These are phyloP conservation scores for Scenedesmus sp. DNA, from an alignment of 163 green algal species.

Conservation along the genomic window DNA sequence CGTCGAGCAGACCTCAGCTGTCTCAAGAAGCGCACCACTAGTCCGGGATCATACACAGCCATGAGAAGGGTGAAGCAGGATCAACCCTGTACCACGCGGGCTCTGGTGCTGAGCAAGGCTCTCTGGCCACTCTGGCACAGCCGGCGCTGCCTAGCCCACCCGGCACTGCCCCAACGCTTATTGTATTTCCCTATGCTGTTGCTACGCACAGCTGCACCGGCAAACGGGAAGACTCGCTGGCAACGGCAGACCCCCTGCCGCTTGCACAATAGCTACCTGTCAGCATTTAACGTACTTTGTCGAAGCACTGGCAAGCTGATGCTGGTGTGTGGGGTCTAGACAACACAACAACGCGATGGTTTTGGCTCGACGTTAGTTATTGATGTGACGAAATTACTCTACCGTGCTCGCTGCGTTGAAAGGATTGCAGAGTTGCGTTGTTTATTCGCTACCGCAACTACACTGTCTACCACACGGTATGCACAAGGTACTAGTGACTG, in stretches of 20 bases:
- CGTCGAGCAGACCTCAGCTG: slow-evolving; percentile 9
- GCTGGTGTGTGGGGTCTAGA: not conserved
- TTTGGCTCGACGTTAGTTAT: not conserved
- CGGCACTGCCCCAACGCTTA: not conserved
- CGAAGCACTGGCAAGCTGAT: not conserved
- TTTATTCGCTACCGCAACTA: no score
- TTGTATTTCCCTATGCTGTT: not conserved
- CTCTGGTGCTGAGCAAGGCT: not conserved
- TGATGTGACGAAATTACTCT: no score
- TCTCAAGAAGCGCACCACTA: slow-evolving; percentile 44
- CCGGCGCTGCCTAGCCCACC: not conserved
- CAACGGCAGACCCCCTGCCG: not conserved
- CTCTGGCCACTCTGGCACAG: not conserved
- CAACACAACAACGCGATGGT: slow-evolving; percentile 7
- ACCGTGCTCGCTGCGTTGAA: no score
- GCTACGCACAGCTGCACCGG: not conserved
- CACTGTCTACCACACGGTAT: no score
- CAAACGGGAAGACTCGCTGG: not conserved
- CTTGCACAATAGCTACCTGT: not conserved
- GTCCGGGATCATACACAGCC: slow-evolving; percentile 47
- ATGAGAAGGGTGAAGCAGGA: slow-evolving; percentile 5
- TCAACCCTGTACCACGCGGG: not conserved
- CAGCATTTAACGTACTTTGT: not conserved
- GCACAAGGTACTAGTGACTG: no score
- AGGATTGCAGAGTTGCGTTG: no score